A percentile compares a stretch with the other conserved stretches of the same genome.
These are phyloP conservation scores for Xylaria sp. DNA, from an alignment of 495 filamentous ascomycete genomes.

Conservation along the genomic window DNA sequence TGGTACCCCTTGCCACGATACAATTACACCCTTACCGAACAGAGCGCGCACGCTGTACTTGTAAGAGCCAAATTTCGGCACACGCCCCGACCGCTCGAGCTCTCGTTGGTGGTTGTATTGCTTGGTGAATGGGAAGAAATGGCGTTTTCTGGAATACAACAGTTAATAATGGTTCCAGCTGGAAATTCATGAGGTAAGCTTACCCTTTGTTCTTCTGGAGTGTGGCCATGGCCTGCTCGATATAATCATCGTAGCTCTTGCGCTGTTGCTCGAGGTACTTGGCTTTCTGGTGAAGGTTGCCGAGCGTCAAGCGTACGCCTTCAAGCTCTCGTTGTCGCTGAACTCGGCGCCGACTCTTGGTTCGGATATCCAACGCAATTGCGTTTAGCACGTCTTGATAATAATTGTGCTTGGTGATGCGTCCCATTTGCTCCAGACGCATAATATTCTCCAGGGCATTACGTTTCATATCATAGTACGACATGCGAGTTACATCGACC, in stretches of 20 bases:
- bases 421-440: conserved; percentile 79
- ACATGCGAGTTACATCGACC: conserved; percentile 87
- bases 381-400: conserved; percentile 98
- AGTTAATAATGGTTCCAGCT: conserved; percentile 19
- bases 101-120: conserved; percentile 99
- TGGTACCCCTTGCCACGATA: conserved; percentile 82
- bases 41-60: conserved; percentile 92
- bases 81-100: conserved; percentile 85
- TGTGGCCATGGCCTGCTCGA: conserved; percentile 98
- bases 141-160: conserved; percentile 70
- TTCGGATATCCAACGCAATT: conserved; percentile 95
- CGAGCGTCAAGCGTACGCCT: conserved; percentile 81
- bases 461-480: conserved; percentile 90
- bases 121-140: conserved; percentile 97
- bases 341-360: conserved; percentile 89
- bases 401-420: conserved; percentile 87
- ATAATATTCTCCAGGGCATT: conserved; percentile 94
- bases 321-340: conserved; percentile 92
- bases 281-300: conserved; percentile 88
- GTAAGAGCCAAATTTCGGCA: conserved; percentile 96
- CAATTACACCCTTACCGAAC: conserved; percentile 90
- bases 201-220: conserved; percentile 94
- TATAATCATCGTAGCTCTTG: conserved; percentile 98
- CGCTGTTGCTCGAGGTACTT: conserved; percentile 91
- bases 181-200: conserved; percentile 29